phyloP scores from a whole-genome alignment of 2,329 filamentous ascomycete genomes.

The Aspergillus ochraceus region DNA sequence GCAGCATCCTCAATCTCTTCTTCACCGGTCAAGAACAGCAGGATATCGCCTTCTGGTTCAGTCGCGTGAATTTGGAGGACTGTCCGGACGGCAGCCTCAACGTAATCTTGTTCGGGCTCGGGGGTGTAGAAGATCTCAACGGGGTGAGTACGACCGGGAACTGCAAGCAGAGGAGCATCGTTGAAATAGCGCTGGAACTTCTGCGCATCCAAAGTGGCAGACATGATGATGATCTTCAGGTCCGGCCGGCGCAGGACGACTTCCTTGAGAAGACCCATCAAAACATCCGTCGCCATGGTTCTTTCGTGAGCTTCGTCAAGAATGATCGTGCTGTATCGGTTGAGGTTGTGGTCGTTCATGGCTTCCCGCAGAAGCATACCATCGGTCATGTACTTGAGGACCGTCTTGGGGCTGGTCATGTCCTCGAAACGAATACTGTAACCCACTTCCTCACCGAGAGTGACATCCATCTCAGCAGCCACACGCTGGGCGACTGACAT shows the following conservation, averaged over 20 bases:
- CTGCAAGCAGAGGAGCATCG: conserved; percentile 86
- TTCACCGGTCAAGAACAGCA: conserved; percentile 94
- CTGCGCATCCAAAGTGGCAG: conserved; percentile 92
- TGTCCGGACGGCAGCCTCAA: conserved; percentile 90
- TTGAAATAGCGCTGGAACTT: conserved; percentile 99
- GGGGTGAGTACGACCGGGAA: conserved; percentile 91
- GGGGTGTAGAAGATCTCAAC: conserved; percentile 99
- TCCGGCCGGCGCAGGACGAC: conserved; percentile 79
- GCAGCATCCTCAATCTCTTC: conserved; percentile 98
- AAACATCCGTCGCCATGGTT: conserved; percentile 92
- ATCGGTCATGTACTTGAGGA: conserved; percentile 99
- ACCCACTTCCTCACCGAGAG: conserved; percentile 88
- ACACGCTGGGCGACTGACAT: conserved; percentile 99
- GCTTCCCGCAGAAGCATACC: conserved; percentile 97
- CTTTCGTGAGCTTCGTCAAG: conserved; percentile 98
- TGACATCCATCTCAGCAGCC: conserved; percentile 92
- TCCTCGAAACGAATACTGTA: conserved; percentile 99
- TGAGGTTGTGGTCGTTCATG: conserved; percentile 91
- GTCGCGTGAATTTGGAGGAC: conserved; percentile 95
- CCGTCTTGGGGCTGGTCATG: conserved; percentile 80
- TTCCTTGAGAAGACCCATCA: conserved; percentile 95
- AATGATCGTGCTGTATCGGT: conserved; percentile 94
- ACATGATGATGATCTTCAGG: conserved; percentile 98
- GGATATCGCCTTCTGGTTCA: conserved; percentile 86
- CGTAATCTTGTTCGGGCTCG: conserved; percentile 92